Evolutionary conservation across 2,329 filamentous ascomycete species (phyloP), one percentile per base, ranked within the genome.

Genomic region (Pseudocercospora fijiensis): DNA sequence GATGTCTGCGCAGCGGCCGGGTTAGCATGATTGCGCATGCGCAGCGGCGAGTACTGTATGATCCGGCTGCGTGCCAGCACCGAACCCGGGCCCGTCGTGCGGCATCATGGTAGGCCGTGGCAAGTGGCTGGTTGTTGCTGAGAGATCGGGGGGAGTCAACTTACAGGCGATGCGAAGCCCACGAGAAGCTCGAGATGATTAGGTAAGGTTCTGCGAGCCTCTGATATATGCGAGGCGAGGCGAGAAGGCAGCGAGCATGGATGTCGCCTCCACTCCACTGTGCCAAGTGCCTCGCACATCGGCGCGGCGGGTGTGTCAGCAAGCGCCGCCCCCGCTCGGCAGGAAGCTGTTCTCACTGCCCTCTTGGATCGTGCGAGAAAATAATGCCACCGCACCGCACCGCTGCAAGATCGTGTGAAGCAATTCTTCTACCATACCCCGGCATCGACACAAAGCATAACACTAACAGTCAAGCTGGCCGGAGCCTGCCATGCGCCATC

Each of bases 151-250:
- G n/a, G 53, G 18, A 56, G 53, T 56, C 28, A 10, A 56, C 53
- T 56, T 41, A 56, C 53, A 18, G 26, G 53, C n/a, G 47, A 9
- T 52, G 16, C 22, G 53, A 56, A 56, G 53, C 53, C 41, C 53
- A 37, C 53, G 22, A 20, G 28, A 56, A 41, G 53, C 53, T 37
- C 27, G 28, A 37, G 52, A 18, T 41, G 22, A 28, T 26, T 53
- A 49, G 22, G 45, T 49, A 22, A 20, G 18, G 45, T 26, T n/a
- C n/a, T n/a, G 45, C 51, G 10, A 24, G 22, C 27, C 53, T 56
- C 53, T 33, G 53, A 24, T 56, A 28, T 56, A 56, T 41, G 53
- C 53, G 53, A 56, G 52, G n/a, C n/a, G n/a, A n/a, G n/a, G n/a
- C n/a, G n/a, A n/a, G n/a, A n/a, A n/a, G n/a, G 27, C 33, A n/a